Base-by-base conservation (phyloP, 148 eudicot species). In the Hydrangea macrophylla region DNA sequence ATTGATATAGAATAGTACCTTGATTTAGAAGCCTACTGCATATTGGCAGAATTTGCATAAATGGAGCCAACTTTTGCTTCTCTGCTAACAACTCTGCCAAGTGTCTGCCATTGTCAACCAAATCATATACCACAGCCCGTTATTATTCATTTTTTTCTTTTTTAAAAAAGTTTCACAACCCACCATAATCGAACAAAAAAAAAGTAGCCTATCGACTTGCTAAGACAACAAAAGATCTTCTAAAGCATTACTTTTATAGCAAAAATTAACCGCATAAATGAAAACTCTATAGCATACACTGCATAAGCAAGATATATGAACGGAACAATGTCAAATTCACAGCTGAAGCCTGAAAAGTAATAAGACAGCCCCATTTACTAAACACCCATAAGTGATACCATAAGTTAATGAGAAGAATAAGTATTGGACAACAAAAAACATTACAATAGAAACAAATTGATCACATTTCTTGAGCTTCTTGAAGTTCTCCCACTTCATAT, bases 1-100 rank as follows among this genome's bases (percentile, higher is more conserved):
- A 17, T 28, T 15, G 10, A 42, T 0, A 25, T 7, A 12, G 31
- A 25, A 23, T 62, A 42, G 31, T 22, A 82, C 86, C 86, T 76
- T 76, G 82, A 68, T 68, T 79, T 42, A 82, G 69, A 66, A 82
- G 83, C 70, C 80, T 76, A 60, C 72, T 76, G 73, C 83, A 82
- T 12, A 68, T 62, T 12, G 86, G 86, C 58, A 79, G 69, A 60
- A 79, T 68, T 45, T 73, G 86, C 66, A 82, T 60, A 69, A 82
- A 79, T 48, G 86, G 83, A 37, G 60, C 83, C 72, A 82, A 59
- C 62, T 79, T 82, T 70, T 76, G 78, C 58, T 81, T 79, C 61
- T 82, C 86, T 10, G 71, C 80, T 62, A 79, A 51, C 60, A 82
- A 54, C 57, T 82, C 86, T 13, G 78, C 73, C 75, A 79, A 73